Base-by-base conservation (phyloP, 306 rosid genomes). In the Hippophae rhamnoides region DNA sequence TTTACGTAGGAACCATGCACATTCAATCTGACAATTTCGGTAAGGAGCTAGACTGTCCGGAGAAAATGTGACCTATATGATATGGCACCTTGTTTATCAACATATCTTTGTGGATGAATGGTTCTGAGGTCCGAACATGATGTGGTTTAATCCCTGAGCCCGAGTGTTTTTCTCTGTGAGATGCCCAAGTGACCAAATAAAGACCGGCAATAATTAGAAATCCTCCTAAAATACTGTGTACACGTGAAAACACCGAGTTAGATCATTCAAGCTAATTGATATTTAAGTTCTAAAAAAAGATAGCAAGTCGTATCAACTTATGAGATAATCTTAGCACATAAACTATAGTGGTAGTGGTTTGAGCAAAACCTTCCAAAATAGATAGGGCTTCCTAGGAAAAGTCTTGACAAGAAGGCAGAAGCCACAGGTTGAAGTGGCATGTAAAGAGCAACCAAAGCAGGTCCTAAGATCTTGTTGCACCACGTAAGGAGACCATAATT, bases 401-500 rank as follows among this genome's bases (percentile, higher is more conserved):
- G 60, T 66, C 69, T 85, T 59, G 98, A 87, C 59, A 92, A 61
- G 54, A 87, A 7, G 1, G 96, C 78, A 47, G 98, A 81, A 54
- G 81, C 79, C 0, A 76, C 95, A 75, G 98, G 98, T 65, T 92
- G 98, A 72, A 92, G 89, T 55, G 98, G 98, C 70, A 78, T 81
- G 76, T 92, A 92, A 61, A 87, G 89, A 68, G 98, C 81, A 60
- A 92, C 96, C 84, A 92, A 67, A 53, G 96, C 72, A 62, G 98
- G 98, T 61, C 98, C 98, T 72, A 92, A 63, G 65, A 92, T 82
- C 72, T 85, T 92, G 70, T 83, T 92, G 83, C 89, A 68, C 98
- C 98, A 92, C 45, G 95, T 81, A 63, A 81, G 65, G 48, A 92
- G 89, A 74, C 98, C 98, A 80, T 85, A 87, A 66, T 84, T 87